phyloP scores from a whole-genome alignment of 305 asterid species.

The Fraxinus greggii region DNA sequence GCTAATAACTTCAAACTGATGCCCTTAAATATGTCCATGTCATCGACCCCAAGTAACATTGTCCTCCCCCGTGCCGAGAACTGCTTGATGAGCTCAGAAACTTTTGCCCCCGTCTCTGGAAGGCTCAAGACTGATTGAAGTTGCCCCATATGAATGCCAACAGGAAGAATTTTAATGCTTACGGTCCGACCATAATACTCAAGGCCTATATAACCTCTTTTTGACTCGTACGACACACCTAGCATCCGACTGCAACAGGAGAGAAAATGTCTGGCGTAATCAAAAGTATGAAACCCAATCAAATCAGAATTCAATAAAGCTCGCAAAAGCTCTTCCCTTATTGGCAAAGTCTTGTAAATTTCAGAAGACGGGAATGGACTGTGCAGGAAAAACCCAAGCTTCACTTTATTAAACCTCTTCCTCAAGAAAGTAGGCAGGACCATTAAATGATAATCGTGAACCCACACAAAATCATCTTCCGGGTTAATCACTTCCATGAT shows the following conservation, averaged over 20 bases:
- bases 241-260: conserved; percentile 59
- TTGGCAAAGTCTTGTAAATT: conserved; percentile 50
- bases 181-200: conserved; percentile 57
- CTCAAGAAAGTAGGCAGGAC: conserved; percentile 54
- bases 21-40: conserved; percentile 59
- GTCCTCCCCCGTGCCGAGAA: conserved; percentile 39
- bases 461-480: conserved; percentile 58
- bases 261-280: conserved; percentile 54
- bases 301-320: conserved; percentile 52
- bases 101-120: conserved; percentile 38
- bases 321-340: conserved; percentile 48
- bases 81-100: conserved; percentile 38
- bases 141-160: conserved; percentile 58
- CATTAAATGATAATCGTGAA: conserved; percentile 56
- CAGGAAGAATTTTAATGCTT: conserved; percentile 55
- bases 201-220: conserved; percentile 53
- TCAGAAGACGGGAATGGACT: conserved; percentile 59
- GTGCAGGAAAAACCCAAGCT: conserved; percentile 56
- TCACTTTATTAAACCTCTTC: conserved; percentile 54
- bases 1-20: conserved; percentile 53
- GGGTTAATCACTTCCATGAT: conserved; percentile 61
- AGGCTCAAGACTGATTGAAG: conserved; percentile 48
- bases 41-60: conserved; percentile 53
- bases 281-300: conserved; percentile 55
- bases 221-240: conserved; percentile 53